Percentiles rank a stretch among this genome's conserved stretches.
These are phyloP conservation scores for Coffea humblotiana DNA, from an alignment of 305 asterid species.

Conservation along the genomic window DNA sequence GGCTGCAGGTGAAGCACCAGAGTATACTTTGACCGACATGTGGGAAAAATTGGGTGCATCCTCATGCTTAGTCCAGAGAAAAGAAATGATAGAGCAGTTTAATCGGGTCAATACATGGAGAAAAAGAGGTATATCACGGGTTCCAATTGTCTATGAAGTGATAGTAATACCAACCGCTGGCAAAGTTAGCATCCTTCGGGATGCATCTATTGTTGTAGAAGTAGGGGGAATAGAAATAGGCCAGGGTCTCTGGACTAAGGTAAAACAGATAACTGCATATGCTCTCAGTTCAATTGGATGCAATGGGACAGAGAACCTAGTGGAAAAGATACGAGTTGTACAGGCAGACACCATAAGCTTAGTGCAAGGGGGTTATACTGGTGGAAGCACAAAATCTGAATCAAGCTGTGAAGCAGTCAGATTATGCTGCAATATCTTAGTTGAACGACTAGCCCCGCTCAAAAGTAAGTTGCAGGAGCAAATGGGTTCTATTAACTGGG, in stretches of 20 bases:
- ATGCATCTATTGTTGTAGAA: slow-evolving; percentile 74
- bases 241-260: slow-evolving; percentile 88
- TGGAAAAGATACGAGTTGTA: slow-evolving; percentile 63
- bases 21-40: slow-evolving; percentile 55
- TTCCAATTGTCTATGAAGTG: slow-evolving; percentile 56
- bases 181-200: slow-evolving; percentile 70
- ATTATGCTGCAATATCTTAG: slow-evolving; percentile 63
- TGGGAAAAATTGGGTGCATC: slow-evolving; percentile 60
- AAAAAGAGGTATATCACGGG: slow-evolving; percentile 74
- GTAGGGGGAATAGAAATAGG: slow-evolving; percentile 82
- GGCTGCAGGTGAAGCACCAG: slow-evolving; percentile 37
- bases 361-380: slow-evolving; percentile 74
- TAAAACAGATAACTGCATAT: slow-evolving; percentile 63
- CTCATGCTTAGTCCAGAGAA: slow-evolving; percentile 43
- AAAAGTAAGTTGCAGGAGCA: slow-evolving; percentile 47
- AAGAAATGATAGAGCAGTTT: slow-evolving; percentile 33
- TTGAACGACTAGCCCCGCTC: slow-evolving; percentile 47
- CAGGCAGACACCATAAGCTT: slow-evolving; percentile 75
- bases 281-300: slow-evolving; percentile 51
- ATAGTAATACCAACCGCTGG: slow-evolving; percentile 49
- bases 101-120: slow-evolving; percentile 46
- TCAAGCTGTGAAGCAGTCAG: slow-evolving; percentile 80
- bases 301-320: slow-evolving; percentile 48
- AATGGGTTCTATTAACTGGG: slow-evolving; percentile 58
- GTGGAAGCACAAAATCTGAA: slow-evolving; percentile 83